Conservation (phyloP, 2,329 filamentous ascomycete species). For the Colletotrichum viniferum region DNA sequence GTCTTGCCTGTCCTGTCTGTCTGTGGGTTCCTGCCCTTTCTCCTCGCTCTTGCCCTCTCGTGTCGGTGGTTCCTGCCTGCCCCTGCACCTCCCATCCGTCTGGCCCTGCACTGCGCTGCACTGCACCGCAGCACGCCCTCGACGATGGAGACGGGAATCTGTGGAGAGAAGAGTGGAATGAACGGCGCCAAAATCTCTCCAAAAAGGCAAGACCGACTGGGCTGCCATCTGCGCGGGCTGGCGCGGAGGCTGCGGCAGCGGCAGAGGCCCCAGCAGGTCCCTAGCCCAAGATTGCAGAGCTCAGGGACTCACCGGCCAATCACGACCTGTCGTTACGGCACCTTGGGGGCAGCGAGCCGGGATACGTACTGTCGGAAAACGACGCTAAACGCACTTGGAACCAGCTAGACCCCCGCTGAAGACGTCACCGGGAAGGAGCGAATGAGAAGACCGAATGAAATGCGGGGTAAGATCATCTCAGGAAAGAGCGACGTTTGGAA, state of each 20-base stretch:
- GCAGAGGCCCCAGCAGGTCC: slow-evolving; percentile 1
- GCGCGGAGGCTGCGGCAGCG: slow-evolving; percentile 9
- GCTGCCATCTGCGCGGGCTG: background rate
- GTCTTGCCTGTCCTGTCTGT: background rate
- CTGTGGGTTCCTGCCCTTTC: background rate
- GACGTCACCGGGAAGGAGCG: slow-evolving; percentile 12
- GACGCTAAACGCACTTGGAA: background rate
- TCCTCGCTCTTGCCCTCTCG: background rate
- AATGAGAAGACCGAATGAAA: background rate
- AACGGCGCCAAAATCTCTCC: background rate
- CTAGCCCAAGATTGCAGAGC: background rate
- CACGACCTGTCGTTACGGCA: background rate
- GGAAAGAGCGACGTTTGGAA: slow-evolving; percentile 3
- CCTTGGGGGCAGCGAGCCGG: background rate
- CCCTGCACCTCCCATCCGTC: background rate
- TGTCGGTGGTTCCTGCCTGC: background rate
- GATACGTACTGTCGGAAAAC: background rate
- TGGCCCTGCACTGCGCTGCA: background rate
- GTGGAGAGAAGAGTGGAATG: background rate
- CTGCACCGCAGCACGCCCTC: background rate
- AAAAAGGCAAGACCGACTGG: background rate
- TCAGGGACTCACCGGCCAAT: slow-evolving; percentile 4
- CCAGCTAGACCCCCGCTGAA: slow-evolving; percentile 13
- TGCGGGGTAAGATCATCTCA: slow-evolving; percentile 20
- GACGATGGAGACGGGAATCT: background rate